phyloP scores from a whole-genome alignment of 2,329 filamentous ascomycete species.

The Fusarium nurragi region DNA sequence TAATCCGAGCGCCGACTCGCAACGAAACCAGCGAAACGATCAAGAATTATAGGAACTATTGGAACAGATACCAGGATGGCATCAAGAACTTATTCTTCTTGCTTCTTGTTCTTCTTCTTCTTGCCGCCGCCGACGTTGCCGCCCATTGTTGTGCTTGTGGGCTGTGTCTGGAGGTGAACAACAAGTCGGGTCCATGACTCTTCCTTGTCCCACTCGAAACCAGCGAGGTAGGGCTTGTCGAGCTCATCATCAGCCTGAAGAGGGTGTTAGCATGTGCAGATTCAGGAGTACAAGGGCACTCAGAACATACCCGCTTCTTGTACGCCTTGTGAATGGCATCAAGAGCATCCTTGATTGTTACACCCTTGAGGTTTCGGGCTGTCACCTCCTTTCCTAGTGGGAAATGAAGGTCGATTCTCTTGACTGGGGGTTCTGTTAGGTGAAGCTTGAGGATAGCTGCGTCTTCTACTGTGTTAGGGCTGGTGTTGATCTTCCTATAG shows the following conservation, averaged over 20 bases:
- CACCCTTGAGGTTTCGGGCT: slow-evolving; percentile 90
- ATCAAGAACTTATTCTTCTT: slow-evolving; percentile 51
- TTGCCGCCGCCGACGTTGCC: slow-evolving; percentile 64
- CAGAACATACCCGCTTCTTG: slow-evolving; percentile 85
- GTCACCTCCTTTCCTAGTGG: slow-evolving; percentile 87
- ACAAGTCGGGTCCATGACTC: slow-evolving; percentile 89
- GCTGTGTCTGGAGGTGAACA: slow-evolving; percentile 83
- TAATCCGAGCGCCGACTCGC: slow-evolving; percentile 55
- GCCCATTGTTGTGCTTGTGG: slow-evolving; percentile 54
- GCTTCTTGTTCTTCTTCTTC: slow-evolving; percentile 79
- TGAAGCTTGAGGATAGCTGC: slow-evolving; percentile 83
- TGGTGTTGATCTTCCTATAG: slow-evolving; percentile 91
- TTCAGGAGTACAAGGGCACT: background rate
- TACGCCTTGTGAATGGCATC: slow-evolving; percentile 96
- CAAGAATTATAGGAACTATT: slow-evolving; percentile 53
- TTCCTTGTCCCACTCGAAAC: slow-evolving; percentile 96
- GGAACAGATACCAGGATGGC: slow-evolving; percentile 51
- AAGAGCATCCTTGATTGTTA: slow-evolving; percentile 96
- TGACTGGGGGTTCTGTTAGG: slow-evolving; percentile 83
- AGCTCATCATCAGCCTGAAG: slow-evolving; percentile 88
- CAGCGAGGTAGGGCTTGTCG: slow-evolving; percentile 84
- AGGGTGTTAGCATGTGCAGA: slow-evolving; percentile 1
- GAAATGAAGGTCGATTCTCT: slow-evolving; percentile 95
- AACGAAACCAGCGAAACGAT: slow-evolving; percentile 53
- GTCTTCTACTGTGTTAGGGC: slow-evolving; percentile 80